Conservation (phyloP, 495 filamentous ascomycete species). For the Lasiosphaeris hirsuta region DNA sequence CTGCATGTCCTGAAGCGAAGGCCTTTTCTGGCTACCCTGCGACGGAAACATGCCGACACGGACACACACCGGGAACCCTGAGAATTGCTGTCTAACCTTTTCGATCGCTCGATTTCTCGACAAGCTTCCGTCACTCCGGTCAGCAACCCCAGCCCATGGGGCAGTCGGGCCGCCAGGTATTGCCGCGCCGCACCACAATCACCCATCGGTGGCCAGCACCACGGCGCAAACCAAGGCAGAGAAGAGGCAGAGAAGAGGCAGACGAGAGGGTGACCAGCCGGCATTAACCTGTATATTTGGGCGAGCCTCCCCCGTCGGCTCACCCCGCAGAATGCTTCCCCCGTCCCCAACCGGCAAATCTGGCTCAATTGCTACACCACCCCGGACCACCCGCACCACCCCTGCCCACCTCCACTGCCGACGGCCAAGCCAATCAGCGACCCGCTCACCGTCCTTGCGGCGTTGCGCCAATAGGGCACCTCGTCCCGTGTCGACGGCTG, state of each 20-base stretch:
- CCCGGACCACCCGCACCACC: too few relatives aligned
- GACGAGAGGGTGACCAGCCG: conserved; percentile 2
- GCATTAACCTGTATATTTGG: conserved; percentile 26
- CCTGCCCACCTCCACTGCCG: conserved; percentile 1
- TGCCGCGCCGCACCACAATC: not conserved
- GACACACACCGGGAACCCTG: conserved; percentile 4
- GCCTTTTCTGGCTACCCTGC: not conserved
- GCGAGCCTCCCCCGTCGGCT: not conserved
- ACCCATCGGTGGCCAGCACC: not conserved
- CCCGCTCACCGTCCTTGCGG: not conserved
- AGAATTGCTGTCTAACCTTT: not conserved
- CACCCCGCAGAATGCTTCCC: conserved; percentile 12
- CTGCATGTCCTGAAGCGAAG: too few relatives aligned
- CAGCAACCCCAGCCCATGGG: not conserved
- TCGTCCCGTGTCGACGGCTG: conserved; percentile 14
- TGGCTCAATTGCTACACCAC: conserved; percentile 24
- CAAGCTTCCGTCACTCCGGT: not conserved
- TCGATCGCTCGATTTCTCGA: not conserved
- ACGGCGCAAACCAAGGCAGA: not conserved
- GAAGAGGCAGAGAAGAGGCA: not conserved
- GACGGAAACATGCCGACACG: not conserved
- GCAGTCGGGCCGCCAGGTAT: too few relatives aligned
- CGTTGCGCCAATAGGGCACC: conserved; percentile 6
- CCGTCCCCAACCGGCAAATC: conserved; percentile 18
- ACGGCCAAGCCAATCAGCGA: conserved; percentile 13